A percentile compares a stretch with the other conserved stretches of the same genome.
Conservation (phyloP, 371 early-diverging fungal species). For the Lichtheimia ornata region DNA sequence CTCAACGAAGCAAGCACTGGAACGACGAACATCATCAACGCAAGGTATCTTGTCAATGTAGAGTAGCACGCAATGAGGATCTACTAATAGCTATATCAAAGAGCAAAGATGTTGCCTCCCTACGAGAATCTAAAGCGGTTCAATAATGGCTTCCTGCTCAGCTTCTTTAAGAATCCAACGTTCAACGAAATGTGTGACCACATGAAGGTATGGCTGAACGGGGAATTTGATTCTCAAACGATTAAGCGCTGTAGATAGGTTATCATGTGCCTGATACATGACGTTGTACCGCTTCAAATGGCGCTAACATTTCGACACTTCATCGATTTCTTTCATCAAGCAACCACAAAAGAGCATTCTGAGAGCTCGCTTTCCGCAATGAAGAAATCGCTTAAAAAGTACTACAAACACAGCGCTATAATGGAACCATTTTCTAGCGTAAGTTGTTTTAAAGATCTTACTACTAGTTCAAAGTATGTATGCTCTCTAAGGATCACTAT, state of each 20-base stretch:
- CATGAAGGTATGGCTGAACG: background rate
- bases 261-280: background rate
- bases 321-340: conserved; percentile 9
- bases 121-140: background rate
- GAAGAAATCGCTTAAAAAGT: background rate
- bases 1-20: background rate
- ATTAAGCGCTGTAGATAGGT: background rate
- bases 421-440: conserved; percentile 1
- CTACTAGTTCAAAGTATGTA: background rate
- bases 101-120: background rate
- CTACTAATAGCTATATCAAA: too few relatives aligned
- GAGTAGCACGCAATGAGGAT: too few relatives aligned
- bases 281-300: background rate
- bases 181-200: conserved; percentile 5
- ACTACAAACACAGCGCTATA: conserved; percentile 5
- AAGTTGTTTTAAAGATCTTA: background rate
- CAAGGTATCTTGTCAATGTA: background rate
- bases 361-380: background rate
- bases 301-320: conserved; percentile 4
- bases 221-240: too few relatives aligned
- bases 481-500: too few relatives aligned
- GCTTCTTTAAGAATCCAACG: conserved; percentile 6
- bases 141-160: background rate
- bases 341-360: conserved; percentile 6
- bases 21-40: too few relatives aligned